Evolutionary conservation across 2,329 filamentous ascomycete genomes (phyloP).

Genomic region (Nigrograna mackinnonii): DNA sequence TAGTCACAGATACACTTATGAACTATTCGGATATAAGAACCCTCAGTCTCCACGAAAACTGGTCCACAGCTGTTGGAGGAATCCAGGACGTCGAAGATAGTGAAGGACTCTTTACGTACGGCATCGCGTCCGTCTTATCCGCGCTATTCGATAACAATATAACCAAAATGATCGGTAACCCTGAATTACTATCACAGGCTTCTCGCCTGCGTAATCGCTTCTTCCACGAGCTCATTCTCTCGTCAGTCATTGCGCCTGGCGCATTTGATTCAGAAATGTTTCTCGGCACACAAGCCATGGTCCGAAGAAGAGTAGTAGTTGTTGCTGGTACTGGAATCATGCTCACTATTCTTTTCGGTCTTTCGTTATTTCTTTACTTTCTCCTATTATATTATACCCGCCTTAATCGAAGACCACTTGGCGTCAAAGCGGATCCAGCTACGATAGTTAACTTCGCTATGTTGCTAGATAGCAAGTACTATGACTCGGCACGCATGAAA

Average conservation of each 20-base stretch:
- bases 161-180: background rate
- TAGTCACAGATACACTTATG: too few species aligned
- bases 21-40: too few species aligned
- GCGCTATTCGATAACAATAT: background rate
- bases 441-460: conserved; percentile 16
- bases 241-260: background rate
- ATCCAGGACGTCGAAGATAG: too few species aligned
- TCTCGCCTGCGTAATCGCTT: background rate
- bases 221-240: background rate
- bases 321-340: conserved; percentile 16
- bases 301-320: conserved; percentile 17
- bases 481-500: too few species aligned
- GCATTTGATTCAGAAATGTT: background rate
- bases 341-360: conserved; percentile 14
- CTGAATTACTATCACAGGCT: background rate
- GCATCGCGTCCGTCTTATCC: too few species aligned
- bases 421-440: conserved; percentile 16
- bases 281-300: conserved; percentile 5
- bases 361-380: conserved; percentile 11
- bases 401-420: conserved; percentile 12
- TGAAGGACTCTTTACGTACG: too few species aligned
- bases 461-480: conserved; percentile 5
- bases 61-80: too few species aligned
- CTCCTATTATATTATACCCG: conserved; percentile 15
- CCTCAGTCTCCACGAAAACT: too few species aligned